These are phyloP conservation scores for Leccinum boreale DNA, from an alignment of 768 basidiomycete species.

Conservation along the genomic window DNA sequence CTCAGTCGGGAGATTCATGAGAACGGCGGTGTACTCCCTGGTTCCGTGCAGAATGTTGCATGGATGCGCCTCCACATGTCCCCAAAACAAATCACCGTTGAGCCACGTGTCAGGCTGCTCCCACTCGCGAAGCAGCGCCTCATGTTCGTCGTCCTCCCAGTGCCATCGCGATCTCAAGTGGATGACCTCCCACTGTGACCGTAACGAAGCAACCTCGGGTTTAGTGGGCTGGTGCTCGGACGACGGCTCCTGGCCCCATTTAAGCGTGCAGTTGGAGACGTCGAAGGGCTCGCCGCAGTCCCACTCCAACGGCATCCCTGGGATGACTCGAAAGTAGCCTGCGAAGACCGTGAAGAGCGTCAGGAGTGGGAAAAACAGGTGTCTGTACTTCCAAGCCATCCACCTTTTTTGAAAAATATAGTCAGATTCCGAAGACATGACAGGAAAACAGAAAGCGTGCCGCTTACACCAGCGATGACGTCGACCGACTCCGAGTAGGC, in stretches of 20 bases:
- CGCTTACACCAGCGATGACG: not conserved
- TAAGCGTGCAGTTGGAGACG: not conserved
- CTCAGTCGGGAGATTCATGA: conserved; percentile 26
- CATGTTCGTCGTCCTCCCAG: not conserved
- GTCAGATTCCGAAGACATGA: not conserved
- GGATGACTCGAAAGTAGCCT: not conserved
- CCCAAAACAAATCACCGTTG: conserved; percentile 22
- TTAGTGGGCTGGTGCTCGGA: not conserved
- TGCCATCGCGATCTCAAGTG: not conserved
- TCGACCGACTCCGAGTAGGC: not conserved
- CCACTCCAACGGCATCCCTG: too few relatives aligned
- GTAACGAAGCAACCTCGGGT: not conserved
- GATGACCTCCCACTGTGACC: not conserved
- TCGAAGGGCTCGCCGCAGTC: too few relatives aligned
- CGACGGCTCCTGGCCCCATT: not conserved
- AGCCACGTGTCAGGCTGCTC: conserved; percentile 13
- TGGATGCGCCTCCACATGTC: conserved; percentile 8
- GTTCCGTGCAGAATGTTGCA: conserved; percentile 25
- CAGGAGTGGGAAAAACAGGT: not conserved
- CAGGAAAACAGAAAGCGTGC: not conserved
- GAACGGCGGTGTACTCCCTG: conserved; percentile 28
- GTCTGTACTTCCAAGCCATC: not conserved
- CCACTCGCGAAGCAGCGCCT: conserved; percentile 2
- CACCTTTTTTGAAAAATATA: not conserved
- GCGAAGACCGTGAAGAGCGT: not conserved